Evolutionary conservation across 768 basidiomycete genomes (phyloP).

Genomic region (Tricholoma furcatifolium): DNA sequence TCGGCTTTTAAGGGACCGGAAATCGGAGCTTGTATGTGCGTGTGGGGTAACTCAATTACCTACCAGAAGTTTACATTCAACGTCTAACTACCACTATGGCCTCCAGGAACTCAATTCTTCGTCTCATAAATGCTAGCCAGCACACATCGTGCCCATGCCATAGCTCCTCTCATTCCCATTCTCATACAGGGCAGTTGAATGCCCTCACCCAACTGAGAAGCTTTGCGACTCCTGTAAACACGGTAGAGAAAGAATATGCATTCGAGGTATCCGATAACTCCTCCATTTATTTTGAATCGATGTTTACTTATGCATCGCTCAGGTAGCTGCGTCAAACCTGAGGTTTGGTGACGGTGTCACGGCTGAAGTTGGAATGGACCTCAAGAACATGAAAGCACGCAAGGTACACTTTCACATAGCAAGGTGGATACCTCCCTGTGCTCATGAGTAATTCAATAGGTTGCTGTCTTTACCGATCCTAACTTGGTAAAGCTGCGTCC

Average conservation of each 20-base stretch:
- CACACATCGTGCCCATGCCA: conserved; percentile 81
- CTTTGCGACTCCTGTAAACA: conserved; percentile 76
- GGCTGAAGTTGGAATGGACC: conserved; percentile 88
- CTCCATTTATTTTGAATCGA: background rate
- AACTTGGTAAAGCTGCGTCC: conserved; percentile 79
- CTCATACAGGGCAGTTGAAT: conserved; percentile 41
- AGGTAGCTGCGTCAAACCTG: conserved; percentile 87
- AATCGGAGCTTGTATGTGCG: conserved; percentile 1
- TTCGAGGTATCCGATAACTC: conserved; percentile 61
- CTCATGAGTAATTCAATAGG: conserved; percentile 41
- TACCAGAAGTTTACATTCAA: background rate
- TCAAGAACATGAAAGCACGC: conserved; percentile 89
- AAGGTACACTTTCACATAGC: conserved; percentile 48
- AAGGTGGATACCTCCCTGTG: background rate
- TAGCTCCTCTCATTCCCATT: conserved; percentile 48
- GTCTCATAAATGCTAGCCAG: conserved; percentile 75
- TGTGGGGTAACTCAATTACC: conserved; percentile 6
- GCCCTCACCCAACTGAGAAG: conserved; percentile 63
- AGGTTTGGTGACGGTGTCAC: conserved; percentile 91
- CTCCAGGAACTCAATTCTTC: conserved; percentile 62
- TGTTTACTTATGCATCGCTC: background rate
- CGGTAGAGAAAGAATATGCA: conserved; percentile 82
- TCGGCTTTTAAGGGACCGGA: conserved; percentile 1
- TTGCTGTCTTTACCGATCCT: conserved; percentile 92
- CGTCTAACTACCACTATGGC: conserved; percentile 38